Conservation (phyloP, 805 yeast species). For the Yarrowia yakushimensis region DNA sequence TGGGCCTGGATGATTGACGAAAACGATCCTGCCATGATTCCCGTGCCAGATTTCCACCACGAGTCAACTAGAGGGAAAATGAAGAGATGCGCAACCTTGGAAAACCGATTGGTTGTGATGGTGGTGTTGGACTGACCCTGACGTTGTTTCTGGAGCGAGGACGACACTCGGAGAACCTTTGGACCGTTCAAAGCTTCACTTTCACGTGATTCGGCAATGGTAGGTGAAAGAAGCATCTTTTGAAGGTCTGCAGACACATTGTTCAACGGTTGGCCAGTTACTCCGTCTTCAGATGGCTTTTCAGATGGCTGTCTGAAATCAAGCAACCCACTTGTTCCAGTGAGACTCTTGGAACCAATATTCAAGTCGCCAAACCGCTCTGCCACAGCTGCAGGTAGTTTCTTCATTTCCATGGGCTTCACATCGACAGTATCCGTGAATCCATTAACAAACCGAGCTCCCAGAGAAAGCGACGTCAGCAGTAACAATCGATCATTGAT, state of each 20-base stretch:
- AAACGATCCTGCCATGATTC: slow-evolving; percentile 49
- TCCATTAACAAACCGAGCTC: slow-evolving; percentile 71
- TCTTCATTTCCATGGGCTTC: slow-evolving; percentile 39
- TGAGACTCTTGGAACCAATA: not conserved
- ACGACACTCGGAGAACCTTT: slow-evolving; percentile 35
- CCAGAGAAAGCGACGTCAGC: slow-evolving; percentile 62
- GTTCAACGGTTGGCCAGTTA: slow-evolving; percentile 18
- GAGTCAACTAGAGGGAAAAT: slow-evolving; percentile 54
- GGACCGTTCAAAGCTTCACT: slow-evolving; percentile 32
- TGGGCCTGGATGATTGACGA: slow-evolving; percentile 55
- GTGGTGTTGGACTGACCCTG: slow-evolving; percentile 29
- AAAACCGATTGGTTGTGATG: slow-evolving; percentile 39
- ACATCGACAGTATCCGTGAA: slow-evolving; percentile 39
- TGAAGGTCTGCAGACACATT: slow-evolving; percentile 30
- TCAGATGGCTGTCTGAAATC: not conserved
- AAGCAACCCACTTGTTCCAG: slow-evolving; percentile 17
- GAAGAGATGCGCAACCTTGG: slow-evolving; percentile 46
- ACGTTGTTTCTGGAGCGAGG: slow-evolving; percentile 29
- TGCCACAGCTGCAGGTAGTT: slow-evolving; percentile 50
- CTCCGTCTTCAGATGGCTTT: not conserved
- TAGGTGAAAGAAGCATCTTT: slow-evolving; percentile 29
- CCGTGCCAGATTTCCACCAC: slow-evolving; percentile 46
- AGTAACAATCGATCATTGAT: slow-evolving; percentile 71
- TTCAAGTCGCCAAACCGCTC: slow-evolving; percentile 36
- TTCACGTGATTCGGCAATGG: slow-evolving; percentile 31